Conservation (phyloP, 495 filamentous ascomycete species). For the Pyronema omphalodes region DNA sequence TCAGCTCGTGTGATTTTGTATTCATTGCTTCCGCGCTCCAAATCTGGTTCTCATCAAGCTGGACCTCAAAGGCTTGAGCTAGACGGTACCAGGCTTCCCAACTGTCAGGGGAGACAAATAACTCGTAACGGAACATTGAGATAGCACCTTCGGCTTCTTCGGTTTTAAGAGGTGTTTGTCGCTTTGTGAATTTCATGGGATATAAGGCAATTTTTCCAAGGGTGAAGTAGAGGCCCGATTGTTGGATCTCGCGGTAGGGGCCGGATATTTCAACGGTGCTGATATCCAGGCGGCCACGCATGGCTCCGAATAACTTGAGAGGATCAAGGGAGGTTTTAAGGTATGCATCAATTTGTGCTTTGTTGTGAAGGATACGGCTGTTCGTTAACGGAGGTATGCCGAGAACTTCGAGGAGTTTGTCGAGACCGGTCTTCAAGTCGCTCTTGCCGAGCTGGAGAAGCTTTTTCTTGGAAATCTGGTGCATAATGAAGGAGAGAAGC, state of each 20-base stretch:
- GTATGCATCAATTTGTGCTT: constrained; percentile 40
- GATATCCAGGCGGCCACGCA: constrained; percentile 55
- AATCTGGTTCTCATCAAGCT: constrained; percentile 76
- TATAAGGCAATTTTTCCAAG: constrained; percentile 73
- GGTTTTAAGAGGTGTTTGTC: constrained; percentile 53
- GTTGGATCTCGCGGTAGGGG: constrained; percentile 42
- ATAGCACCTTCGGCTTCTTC: constrained; percentile 75
- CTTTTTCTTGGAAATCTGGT: constrained; percentile 61
- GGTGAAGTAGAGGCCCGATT: constrained; percentile 83
- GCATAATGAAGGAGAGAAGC: constrained; percentile 64
- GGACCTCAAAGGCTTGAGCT: constrained; percentile 76
- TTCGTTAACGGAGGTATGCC: constrained; percentile 28
- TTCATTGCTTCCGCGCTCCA: constrained; percentile 97
- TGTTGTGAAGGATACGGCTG: constrained; percentile 17
- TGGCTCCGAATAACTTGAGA: constrained; percentile 53
- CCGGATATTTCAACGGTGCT: constrained; percentile 33
- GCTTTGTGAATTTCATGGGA: constrained; percentile 72
- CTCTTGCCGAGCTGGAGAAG: constrained; percentile 84
- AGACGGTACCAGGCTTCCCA: constrained; percentile 97
- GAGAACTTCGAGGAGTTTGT: constrained; percentile 66
- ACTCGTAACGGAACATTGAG: constrained; percentile 62
- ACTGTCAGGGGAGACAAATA: constrained; percentile 63
- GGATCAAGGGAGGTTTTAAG: constrained; percentile 68
- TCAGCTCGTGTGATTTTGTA: constrained; percentile 55
- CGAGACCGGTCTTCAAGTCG: constrained; percentile 70